A percentile compares a stretch with the other conserved stretches of the same genome.
These are phyloP conservation scores for Crotalaria pallida DNA, from an alignment of 306 rosid species.

Conservation along the genomic window DNA sequence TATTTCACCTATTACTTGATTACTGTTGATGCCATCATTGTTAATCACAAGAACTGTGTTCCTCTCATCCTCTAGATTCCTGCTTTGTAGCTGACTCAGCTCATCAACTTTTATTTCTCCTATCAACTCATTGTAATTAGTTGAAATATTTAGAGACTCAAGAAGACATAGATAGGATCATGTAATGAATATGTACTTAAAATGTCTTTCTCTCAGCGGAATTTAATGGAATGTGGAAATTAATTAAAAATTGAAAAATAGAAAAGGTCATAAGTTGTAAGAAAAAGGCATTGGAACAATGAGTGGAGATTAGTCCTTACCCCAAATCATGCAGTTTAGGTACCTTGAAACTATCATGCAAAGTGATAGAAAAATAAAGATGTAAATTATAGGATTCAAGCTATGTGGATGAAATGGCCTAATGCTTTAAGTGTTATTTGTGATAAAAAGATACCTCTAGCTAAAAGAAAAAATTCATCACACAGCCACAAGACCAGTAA, in stretches of 20 bases:
- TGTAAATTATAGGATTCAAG: too few relatives aligned
- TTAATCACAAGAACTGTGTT: neutral
- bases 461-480: too few relatives aligned
- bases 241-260: neutral
- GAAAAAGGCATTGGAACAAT: too few relatives aligned
- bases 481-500: too few relatives aligned
- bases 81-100: neutral
- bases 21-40: neutral
- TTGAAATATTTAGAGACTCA: neutral
- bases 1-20: slow-evolving; percentile 12
- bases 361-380: too few relatives aligned
- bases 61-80: slow-evolving; percentile 1
- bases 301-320: too few relatives aligned
- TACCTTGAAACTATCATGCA: too few relatives aligned
- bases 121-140: slow-evolving; percentile 15
- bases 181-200: neutral
- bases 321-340: too few relatives aligned
- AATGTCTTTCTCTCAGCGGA: neutral
- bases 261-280: neutral
- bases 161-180: slow-evolving; percentile 2
- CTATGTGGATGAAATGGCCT: too few relatives aligned
- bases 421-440: too few relatives aligned
- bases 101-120: slow-evolving; percentile 15
- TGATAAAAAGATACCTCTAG: too few relatives aligned
- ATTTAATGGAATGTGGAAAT: neutral